Evolutionary conservation across 1,284 basidiomycete genomes (phyloP).

Genomic region (Naganishia sp.): DNA sequence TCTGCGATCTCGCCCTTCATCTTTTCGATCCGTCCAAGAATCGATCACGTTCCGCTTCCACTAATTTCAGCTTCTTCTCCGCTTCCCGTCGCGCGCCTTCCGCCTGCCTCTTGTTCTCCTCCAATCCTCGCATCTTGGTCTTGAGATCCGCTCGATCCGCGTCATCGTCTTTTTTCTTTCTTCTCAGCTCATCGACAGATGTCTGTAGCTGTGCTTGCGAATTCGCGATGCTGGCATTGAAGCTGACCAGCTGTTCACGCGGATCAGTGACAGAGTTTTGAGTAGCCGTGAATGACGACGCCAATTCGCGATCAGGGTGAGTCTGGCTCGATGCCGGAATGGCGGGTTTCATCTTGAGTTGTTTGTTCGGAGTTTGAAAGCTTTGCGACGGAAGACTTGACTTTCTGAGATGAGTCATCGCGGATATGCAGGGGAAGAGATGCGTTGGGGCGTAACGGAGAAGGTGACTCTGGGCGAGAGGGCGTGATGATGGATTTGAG

Average conservation of each 20-base stretch:
- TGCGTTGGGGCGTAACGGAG: slow-evolving; percentile 76
- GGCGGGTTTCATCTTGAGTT: slow-evolving; percentile 45
- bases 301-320: slow-evolving; percentile 75
- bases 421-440: slow-evolving; percentile 67
- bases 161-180: slow-evolving; percentile 81
- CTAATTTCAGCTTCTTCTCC: slow-evolving; percentile 78
- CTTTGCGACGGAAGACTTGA: slow-evolving; percentile 30
- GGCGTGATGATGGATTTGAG: slow-evolving; percentile 17
- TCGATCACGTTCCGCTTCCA: slow-evolving; percentile 66
- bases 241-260: slow-evolving; percentile 71
- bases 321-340: slow-evolving; percentile 3
- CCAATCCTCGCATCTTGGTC: slow-evolving; percentile 73
- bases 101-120: slow-evolving; percentile 81
- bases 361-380: slow-evolving; percentile 39
- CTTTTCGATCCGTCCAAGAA: slow-evolving; percentile 65
- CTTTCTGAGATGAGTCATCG: neutral
- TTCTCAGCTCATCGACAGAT: slow-evolving; percentile 72
- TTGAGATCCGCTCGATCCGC: slow-evolving; percentile 74
- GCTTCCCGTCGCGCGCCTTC: slow-evolving; percentile 77
- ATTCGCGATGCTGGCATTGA: slow-evolving; percentile 63
- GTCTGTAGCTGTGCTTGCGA: slow-evolving; percentile 67
- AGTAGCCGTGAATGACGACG: slow-evolving; percentile 71
- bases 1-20: slow-evolving; percentile 69
- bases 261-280: slow-evolving; percentile 70
- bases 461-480: slow-evolving; percentile 57